phyloP scores from a whole-genome alignment of 2,329 filamentous ascomycete genomes.

The Chalaropsis ovoidea region DNA sequence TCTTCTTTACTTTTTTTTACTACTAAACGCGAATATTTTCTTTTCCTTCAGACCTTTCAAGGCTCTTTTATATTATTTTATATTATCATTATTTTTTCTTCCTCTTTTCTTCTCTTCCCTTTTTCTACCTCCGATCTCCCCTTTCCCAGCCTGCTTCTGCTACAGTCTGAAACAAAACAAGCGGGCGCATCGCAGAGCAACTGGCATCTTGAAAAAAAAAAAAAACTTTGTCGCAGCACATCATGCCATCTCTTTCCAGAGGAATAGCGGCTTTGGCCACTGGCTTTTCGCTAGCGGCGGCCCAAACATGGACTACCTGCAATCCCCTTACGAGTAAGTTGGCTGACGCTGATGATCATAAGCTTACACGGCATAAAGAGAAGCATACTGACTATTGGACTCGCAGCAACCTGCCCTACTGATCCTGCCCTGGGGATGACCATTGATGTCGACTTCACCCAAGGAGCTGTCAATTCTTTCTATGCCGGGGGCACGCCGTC shows the following conservation, averaged over 20 bases:
- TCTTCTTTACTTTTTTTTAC: background rate
- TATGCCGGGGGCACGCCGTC: conserved; percentile 56
- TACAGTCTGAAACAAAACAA: background rate
- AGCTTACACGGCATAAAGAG: conserved; percentile 5
- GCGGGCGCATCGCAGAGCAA: background rate
- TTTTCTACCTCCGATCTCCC: background rate
- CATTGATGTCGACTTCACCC: conserved; percentile 74
- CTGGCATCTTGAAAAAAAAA: background rate
- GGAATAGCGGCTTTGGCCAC: conserved; percentile 28
- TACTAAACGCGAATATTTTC: background rate
- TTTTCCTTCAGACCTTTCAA: background rate
- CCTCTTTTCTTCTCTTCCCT: background rate
- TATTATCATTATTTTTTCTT: background rate
- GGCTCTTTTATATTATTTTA: background rate
- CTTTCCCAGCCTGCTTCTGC: background rate
- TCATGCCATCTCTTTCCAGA: conserved; percentile 15
- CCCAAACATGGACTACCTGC: conserved; percentile 37
- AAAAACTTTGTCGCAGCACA: background rate
- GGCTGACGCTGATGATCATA: background rate
- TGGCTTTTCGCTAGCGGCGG: conserved; percentile 29
- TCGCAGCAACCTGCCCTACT: conserved; percentile 53
- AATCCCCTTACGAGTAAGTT: conserved; percentile 35
- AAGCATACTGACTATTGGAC: conserved; percentile 15
- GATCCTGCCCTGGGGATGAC: conserved; percentile 73
- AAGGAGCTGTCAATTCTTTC: conserved; percentile 70